Evolutionary conservation across 768 basidiomycete species (phyloP).

Genomic region (Gloeopeniophorella convolvens): DNA sequence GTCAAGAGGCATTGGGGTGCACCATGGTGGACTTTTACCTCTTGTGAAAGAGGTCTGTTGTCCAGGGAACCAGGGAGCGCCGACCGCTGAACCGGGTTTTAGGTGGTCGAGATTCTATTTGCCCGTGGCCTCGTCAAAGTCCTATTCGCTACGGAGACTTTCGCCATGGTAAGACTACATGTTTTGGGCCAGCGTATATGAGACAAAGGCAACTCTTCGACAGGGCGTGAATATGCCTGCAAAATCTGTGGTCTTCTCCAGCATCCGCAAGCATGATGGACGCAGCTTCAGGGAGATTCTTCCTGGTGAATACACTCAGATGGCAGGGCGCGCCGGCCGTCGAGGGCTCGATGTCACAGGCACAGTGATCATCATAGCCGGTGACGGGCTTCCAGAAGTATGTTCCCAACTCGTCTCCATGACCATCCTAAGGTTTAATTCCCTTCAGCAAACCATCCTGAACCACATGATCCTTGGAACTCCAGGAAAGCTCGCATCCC

Average conservation of each 20-base stretch:
- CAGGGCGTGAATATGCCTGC: slow-evolving; percentile 99
- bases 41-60: slow-evolving; percentile 86
- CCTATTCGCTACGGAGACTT: slow-evolving; percentile 97
- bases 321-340: slow-evolving; percentile 97
- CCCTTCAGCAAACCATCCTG: slow-evolving; percentile 61
- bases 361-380: slow-evolving; percentile 85
- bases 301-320: slow-evolving; percentile 95
- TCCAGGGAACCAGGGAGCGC: not conserved
- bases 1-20: slow-evolving; percentile 90
- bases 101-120: slow-evolving; percentile 96
- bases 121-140: slow-evolving; percentile 94
- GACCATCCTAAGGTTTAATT: not conserved
- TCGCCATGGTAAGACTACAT: slow-evolving; percentile 75
- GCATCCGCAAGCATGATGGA: slow-evolving; percentile 93
- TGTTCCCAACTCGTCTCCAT: slow-evolving; percentile 11
- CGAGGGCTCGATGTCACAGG: slow-evolving; percentile 93
- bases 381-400: slow-evolving; percentile 85
- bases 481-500: slow-evolving; percentile 87
- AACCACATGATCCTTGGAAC: slow-evolving; percentile 91
- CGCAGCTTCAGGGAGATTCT: slow-evolving; percentile 83
- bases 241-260: slow-evolving; percentile 93
- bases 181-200: slow-evolving; percentile 6
- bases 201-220: not conserved
- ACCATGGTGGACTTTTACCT: slow-evolving; percentile 93
- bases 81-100: slow-evolving; percentile 11